Base-by-base conservation (phyloP, 495 filamentous ascomycete genomes). In the Parachaetomium inaequale region DNA sequence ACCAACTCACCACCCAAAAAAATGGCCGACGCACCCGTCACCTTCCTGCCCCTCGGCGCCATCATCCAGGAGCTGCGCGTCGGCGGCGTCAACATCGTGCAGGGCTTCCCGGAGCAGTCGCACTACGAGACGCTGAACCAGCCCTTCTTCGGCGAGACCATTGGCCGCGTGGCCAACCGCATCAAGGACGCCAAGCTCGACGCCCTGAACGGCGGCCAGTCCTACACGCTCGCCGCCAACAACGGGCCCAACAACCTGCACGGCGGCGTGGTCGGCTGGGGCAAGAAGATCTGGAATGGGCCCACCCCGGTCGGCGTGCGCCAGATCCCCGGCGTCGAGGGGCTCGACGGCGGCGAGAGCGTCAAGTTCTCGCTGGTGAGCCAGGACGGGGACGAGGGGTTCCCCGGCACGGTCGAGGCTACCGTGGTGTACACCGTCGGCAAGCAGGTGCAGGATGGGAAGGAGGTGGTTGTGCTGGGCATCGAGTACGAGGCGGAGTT, bases 401-500 rank as follows among this genome's bases (percentile, higher is more conserved):
- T 88, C 70, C 93, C 93, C 0, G 93, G 93, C 0, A 88, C 87
- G 4, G 87, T 98, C 4, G 83, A 92, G 68, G 82, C 85, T 49
- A 85, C 79, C 61, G 87, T 96, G 6, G 85, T 87, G 75, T 98
- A 97, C 70, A 88, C 86, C 0, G 80, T 86, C 1, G 84, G 84
- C 19, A 89, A 87, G 67, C 87, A 93, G 72, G 59, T 59, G 25
- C 77, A 80, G 40, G 79, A 80, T 2, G 84, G 84, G 21, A 87
- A 87, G 71, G 80, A 84, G 59, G 76, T 76, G 51, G 83, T 82
- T 3, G 81, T 91, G 31, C 75, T 98, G 59, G 85, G 86, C 26
- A 87, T 91, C 14, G 93, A 98, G 74, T 97, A 93, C 72, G 91
- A 96, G 79, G 91, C 88, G 1, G 85, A 93, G 70, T 77, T 97